A percentile compares a stretch with the other conserved stretches of the same genome.
These are phyloP conservation scores for Vicia villosa DNA, from an alignment of 306 rosid genomes.

Conservation along the genomic window DNA sequence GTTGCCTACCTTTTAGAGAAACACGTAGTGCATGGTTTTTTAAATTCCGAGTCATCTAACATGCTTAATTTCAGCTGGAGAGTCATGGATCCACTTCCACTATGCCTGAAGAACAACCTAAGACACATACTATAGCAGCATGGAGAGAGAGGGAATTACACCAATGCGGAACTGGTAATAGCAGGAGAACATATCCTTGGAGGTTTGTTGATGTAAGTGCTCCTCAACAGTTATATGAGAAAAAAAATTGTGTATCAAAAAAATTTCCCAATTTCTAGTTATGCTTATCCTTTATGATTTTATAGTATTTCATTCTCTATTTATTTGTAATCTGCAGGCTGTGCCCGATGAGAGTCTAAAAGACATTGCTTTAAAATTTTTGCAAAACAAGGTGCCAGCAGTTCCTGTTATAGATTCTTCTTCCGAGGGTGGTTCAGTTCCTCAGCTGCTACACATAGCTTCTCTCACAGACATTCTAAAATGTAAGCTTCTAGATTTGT, in stretches of 20 bases:
- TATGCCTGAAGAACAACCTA: constrained; percentile 63
- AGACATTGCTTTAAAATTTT: constrained; percentile 59
- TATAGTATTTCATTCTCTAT: constrained; percentile 27
- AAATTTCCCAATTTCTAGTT: not conserved
- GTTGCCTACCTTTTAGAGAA: not conserved
- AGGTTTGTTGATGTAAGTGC: constrained; percentile 62
- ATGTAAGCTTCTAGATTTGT: constrained; percentile 45
- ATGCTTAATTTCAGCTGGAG: constrained; percentile 50
- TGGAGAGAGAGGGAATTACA: constrained; percentile 61
- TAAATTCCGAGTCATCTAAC: constrained; percentile 20
- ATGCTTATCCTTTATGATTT: not conserved
- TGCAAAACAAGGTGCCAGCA: constrained; percentile 62
- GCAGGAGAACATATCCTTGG: constrained; percentile 35
- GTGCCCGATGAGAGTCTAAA: constrained; percentile 60
- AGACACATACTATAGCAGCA: constrained; percentile 61
- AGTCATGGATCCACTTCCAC: constrained; percentile 56
- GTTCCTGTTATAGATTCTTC: constrained; percentile 54
- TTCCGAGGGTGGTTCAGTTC: constrained; percentile 47
- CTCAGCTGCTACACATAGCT: constrained; percentile 64
- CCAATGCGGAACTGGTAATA: constrained; percentile 38
- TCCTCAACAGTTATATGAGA: not conserved
- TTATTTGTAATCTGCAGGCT: constrained; percentile 48
- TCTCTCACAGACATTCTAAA: constrained; percentile 58
- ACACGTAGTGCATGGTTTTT: constrained; percentile 11
- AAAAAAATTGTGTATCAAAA: not conserved